Conservation (phyloP, 805 yeast species). For the Ascoidea rubescens region DNA sequence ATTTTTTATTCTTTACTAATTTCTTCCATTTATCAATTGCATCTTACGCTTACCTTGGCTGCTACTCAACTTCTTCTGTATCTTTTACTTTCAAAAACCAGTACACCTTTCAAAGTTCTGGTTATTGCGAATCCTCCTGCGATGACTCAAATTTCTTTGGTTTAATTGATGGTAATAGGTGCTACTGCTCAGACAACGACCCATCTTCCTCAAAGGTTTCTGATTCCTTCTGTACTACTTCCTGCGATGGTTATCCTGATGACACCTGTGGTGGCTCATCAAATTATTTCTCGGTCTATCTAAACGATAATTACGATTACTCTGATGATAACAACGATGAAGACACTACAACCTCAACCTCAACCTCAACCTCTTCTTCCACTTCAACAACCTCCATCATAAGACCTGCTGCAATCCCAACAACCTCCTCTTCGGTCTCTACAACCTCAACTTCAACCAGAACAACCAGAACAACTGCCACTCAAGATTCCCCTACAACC, state of each 20-base stretch:
- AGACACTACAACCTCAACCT: not conserved
- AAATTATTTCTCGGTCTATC: constrained; percentile 29
- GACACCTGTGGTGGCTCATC: constrained; percentile 52
- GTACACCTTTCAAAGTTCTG: constrained; percentile 44
- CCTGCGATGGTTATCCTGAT: constrained; percentile 48
- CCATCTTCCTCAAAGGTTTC: constrained; percentile 23
- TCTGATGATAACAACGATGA: constrained; percentile 3
- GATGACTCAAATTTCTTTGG: constrained; percentile 35
- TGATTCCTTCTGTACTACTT: constrained; percentile 23
- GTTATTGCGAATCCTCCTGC: constrained; percentile 43
- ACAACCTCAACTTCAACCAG: not conserved
- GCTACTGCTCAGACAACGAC: constrained; percentile 51
- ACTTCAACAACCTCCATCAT: not conserved
- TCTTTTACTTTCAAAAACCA: constrained; percentile 26
- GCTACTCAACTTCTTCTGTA: constrained; percentile 19
- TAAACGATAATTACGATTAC: constrained; percentile 18
- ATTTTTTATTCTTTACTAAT: no score
- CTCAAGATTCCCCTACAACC: constrained; percentile 1
- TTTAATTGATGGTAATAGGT: constrained; percentile 34
- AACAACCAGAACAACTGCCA: constrained; percentile 2
- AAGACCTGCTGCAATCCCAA: not conserved
- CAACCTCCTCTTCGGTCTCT: constrained; percentile 1
- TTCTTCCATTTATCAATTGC: constrained; percentile 1
- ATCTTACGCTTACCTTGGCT: constrained; percentile 19
- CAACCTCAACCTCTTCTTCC: not conserved